These are phyloP conservation scores for Solanum chacoense DNA, from an alignment of 305 asterid species.

Conservation along the genomic window DNA sequence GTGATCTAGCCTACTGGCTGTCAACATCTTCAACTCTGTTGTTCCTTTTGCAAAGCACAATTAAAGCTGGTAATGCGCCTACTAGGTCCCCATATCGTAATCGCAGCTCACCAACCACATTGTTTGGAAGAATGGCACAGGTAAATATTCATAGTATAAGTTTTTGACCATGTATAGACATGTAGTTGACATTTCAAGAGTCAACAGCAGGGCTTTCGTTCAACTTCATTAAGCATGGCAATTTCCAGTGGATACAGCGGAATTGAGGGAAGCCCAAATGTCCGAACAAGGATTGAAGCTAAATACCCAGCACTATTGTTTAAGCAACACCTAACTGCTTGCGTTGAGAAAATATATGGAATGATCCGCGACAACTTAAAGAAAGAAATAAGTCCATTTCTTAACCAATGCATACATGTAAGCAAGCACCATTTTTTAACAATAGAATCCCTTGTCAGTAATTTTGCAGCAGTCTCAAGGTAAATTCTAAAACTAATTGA, in stretches of 20 bases:
- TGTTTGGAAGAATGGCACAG: constrained; percentile 92
- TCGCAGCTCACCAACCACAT: constrained; percentile 66
- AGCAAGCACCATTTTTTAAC: constrained; percentile 17
- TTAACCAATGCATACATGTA: constrained; percentile 80
- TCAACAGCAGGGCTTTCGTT: constrained; percentile 52
- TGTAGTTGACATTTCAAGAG: constrained; percentile 9
- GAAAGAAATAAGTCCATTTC: constrained; percentile 81
- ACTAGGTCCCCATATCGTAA: constrained; percentile 45
- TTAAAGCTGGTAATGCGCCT: constrained; percentile 69
- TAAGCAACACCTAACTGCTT: constrained; percentile 91
- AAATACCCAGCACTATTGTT: constrained; percentile 88
- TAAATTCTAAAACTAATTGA: constrained; percentile 15
- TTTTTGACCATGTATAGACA: not conserved
- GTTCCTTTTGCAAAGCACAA: constrained; percentile 76
- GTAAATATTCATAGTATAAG: constrained; percentile 26
- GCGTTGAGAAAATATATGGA: constrained; percentile 89
- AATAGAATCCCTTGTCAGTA: not conserved
- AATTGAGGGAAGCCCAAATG: constrained; percentile 70
- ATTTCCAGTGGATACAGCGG: constrained; percentile 90
- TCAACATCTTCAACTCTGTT: constrained; percentile 83
- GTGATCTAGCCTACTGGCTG: constrained; percentile 76
- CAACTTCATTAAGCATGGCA: constrained; percentile 59
- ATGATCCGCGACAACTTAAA: constrained; percentile 79
- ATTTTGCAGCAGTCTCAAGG: constrained; percentile 5
- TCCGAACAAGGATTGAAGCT: constrained; percentile 71